These are phyloP conservation scores for Penicillium corylophilum DNA, from an alignment of 2,329 filamentous ascomycete genomes.

Conservation along the genomic window DNA sequence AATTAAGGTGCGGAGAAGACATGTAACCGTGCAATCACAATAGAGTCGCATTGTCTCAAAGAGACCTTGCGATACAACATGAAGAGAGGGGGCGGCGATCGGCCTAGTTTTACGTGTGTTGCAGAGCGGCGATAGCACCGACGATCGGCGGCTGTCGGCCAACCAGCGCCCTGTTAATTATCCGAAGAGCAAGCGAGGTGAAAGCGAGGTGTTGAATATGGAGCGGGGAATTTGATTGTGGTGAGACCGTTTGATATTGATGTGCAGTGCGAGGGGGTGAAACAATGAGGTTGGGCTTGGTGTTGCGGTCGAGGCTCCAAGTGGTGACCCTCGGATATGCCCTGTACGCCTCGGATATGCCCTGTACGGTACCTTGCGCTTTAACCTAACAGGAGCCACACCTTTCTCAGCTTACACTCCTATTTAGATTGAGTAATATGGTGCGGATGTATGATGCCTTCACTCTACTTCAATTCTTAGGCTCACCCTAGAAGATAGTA, in stretches of 20 bases:
- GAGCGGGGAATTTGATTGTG: not conserved
- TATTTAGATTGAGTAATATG: too few species aligned
- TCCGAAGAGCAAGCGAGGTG: not conserved
- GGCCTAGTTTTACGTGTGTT: conserved; percentile 3
- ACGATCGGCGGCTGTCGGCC: conserved; percentile 5
- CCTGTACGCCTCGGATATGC: too few species aligned
- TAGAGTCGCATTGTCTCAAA: conserved; percentile 9
- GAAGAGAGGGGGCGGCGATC: conserved; percentile 6
- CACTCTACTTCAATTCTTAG: too few species aligned
- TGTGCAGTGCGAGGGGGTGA: not conserved
- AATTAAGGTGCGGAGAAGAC: conserved; percentile 4
- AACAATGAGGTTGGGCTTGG: not conserved
- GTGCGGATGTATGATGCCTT: too few species aligned
- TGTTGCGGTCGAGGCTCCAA: not conserved
- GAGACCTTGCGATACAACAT: conserved; percentile 10
- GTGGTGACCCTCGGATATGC: not conserved
- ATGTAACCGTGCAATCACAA: conserved; percentile 8
- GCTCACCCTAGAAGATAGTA: too few species aligned
- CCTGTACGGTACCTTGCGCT: too few species aligned
- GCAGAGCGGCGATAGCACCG: conserved; percentile 2
- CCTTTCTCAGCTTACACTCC: too few species aligned
- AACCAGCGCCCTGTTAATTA: conserved; percentile 10
- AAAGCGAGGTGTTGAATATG: not conserved
- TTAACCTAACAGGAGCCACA: too few species aligned
- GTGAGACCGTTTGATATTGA: not conserved